These are phyloP conservation scores for Starmerella vaccinii DNA, from an alignment of 805 yeast genomes.

Conservation along the genomic window DNA sequence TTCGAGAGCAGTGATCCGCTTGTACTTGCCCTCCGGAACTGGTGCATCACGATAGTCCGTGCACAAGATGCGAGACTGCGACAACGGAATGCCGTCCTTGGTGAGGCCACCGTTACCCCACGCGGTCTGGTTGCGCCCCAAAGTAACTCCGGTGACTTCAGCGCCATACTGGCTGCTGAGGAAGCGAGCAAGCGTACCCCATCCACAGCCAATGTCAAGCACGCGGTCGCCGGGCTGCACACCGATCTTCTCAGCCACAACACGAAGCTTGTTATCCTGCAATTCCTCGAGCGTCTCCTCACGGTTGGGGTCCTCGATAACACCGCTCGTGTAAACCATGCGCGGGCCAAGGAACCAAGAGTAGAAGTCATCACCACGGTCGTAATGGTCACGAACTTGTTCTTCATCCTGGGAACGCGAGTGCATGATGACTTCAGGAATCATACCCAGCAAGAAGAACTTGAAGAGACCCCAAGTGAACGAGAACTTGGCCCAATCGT, in stretches of 20 bases:
- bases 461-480: slow-evolving; percentile 69
- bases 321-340: slow-evolving; percentile 87
- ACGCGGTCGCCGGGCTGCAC: slow-evolving; percentile 61
- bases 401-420: slow-evolving; percentile 91
- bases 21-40: slow-evolving; percentile 51
- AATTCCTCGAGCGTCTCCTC: slow-evolving; percentile 61
- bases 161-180: slow-evolving; percentile 80
- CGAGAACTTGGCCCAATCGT: slow-evolving; percentile 79
- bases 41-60: slow-evolving; percentile 89
- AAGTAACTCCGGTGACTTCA: slow-evolving; percentile 75
- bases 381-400: slow-evolving; percentile 91
- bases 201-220: slow-evolving; percentile 87
- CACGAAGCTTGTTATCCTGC: slow-evolving; percentile 81
- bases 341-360: slow-evolving; percentile 90
- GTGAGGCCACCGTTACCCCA: slow-evolving; percentile 69
- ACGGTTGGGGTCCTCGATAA: slow-evolving; percentile 55
- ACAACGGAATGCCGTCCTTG: slow-evolving; percentile 54
- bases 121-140: slow-evolving; percentile 82
- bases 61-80: slow-evolving; percentile 71
- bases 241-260: slow-evolving; percentile 78
- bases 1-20: slow-evolving; percentile 83
- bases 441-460: slow-evolving; percentile 75
- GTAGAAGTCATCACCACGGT: slow-evolving; percentile 93
- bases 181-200: slow-evolving; percentile 87
- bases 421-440: slow-evolving; percentile 87